Conservation (phyloP, 2,329 filamentous ascomycete genomes). For the Verticillium nonalfalfae region DNA sequence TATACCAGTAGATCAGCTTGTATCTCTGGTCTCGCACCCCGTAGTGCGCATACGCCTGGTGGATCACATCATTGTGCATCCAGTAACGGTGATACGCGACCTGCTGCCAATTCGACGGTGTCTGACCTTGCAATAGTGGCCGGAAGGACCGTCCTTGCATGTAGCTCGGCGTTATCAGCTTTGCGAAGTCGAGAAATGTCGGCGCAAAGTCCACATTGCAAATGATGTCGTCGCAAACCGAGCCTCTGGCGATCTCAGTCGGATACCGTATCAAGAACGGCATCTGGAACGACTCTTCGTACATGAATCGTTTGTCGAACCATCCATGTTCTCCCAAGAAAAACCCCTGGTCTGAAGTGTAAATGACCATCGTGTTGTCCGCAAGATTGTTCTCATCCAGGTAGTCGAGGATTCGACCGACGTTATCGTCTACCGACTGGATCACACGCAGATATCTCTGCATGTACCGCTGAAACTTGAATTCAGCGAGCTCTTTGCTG, state of each 20-base stretch:
- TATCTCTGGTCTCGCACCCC: constrained; percentile 43
- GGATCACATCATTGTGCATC: constrained; percentile 46
- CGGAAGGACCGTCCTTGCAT: constrained; percentile 45
- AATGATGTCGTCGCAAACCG: constrained; percentile 39
- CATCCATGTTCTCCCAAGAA: constrained; percentile 51
- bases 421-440: constrained; percentile 45
- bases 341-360: constrained; percentile 49
- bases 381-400: constrained; percentile 33
- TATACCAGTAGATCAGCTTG: constrained; percentile 54
- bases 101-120: constrained; percentile 39
- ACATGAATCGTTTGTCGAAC: constrained; percentile 54
- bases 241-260: constrained; percentile 26
- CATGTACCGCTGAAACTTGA: constrained; percentile 52
- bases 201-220: constrained; percentile 49
- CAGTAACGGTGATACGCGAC: constrained; percentile 49
- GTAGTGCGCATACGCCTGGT: constrained; percentile 45
- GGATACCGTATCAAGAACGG: constrained; percentile 44
- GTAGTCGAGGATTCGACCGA: constrained; percentile 39
- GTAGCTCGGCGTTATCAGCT: constrained; percentile 32
- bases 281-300: constrained; percentile 52
- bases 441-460: constrained; percentile 47
- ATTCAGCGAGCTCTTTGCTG: constrained; percentile 35
- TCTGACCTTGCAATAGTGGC: constrained; percentile 24
- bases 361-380: constrained; percentile 44
- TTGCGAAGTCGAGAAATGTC: constrained; percentile 39